A percentile compares a stretch with the other conserved stretches of the same genome.
phyloP scores from a whole-genome alignment of 148 eudicot species.

The Fagopyrum esculentum region DNA sequence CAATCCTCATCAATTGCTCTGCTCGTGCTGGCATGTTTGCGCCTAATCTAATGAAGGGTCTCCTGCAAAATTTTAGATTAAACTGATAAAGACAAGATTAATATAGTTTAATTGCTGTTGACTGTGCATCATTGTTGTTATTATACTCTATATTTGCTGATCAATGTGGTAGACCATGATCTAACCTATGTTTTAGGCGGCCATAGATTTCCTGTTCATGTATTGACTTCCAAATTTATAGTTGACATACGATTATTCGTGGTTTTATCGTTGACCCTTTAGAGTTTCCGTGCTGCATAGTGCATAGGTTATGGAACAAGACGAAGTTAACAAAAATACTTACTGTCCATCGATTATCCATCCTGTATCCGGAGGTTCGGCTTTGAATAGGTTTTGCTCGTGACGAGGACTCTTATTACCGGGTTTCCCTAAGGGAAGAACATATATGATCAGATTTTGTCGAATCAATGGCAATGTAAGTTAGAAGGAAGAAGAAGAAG shows the following conservation, averaged over 20 bases:
- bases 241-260: too few relatives aligned
- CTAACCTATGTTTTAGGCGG: background rate
- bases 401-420: slow-evolving; percentile 17
- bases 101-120: background rate
- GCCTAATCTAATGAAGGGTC: slow-evolving; percentile 16
- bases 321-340: slow-evolving; percentile 10
- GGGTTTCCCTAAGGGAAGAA: background rate
- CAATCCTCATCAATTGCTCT: slow-evolving; percentile 15
- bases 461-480: background rate
- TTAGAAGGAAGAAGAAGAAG: background rate
- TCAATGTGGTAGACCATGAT: background rate
- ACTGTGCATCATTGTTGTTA: background rate
- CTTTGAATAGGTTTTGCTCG: slow-evolving; percentile 19
- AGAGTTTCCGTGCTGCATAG: too few relatives aligned
- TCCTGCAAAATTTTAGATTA: slow-evolving; percentile 10
- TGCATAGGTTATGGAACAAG: too few relatives aligned
- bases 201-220: background rate
- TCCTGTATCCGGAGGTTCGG: slow-evolving; percentile 24
- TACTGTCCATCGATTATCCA: slow-evolving; percentile 40
- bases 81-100: background rate
- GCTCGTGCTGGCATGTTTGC: slow-evolving; percentile 23
- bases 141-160: background rate
- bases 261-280: too few relatives aligned
- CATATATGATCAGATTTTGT: background rate
- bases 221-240: background rate